A percentile compares a stretch with the other conserved stretches of the same genome.
Conservation (phyloP, 164 flowering plant genomes). For the Protea cynaroides region DNA sequence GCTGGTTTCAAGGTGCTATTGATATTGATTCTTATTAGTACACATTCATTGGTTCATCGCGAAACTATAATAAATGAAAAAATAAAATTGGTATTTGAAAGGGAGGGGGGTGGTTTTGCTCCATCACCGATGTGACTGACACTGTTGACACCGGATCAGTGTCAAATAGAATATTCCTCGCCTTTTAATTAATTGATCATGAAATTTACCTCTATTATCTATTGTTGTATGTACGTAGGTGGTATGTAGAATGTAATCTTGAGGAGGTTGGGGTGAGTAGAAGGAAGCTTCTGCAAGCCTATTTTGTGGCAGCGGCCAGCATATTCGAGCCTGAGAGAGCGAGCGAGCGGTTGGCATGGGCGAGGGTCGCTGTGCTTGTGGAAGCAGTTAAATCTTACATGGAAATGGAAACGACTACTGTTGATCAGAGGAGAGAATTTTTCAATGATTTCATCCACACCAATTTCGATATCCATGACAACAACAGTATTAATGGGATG, state of each 20-base stretch:
- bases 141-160: no score
- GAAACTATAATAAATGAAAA: no score
- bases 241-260: constrained; percentile 48
- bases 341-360: constrained; percentile 66
- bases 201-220: no score
- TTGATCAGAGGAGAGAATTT: constrained; percentile 30
- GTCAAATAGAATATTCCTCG: no score
- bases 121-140: no score
- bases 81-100: no score
- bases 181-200: no score
- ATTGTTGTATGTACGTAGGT: no score
- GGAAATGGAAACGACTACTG: neutral
- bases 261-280: constrained; percentile 44
- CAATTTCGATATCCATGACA: neutral
- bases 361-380: constrained; percentile 43
- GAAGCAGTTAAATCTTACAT: constrained; percentile 39
- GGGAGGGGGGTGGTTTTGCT: no score
- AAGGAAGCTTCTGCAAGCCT: constrained; percentile 31
- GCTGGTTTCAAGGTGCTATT: no score
- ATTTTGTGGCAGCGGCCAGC: constrained; percentile 64
- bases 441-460: constrained; percentile 29
- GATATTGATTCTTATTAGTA: no score
- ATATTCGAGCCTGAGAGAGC: constrained; percentile 61
- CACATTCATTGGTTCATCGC: no score
- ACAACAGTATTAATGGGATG: neutral